These are phyloP conservation scores for Plantago elongata DNA, from an alignment of 257 asterid species.

Conservation along the genomic window DNA sequence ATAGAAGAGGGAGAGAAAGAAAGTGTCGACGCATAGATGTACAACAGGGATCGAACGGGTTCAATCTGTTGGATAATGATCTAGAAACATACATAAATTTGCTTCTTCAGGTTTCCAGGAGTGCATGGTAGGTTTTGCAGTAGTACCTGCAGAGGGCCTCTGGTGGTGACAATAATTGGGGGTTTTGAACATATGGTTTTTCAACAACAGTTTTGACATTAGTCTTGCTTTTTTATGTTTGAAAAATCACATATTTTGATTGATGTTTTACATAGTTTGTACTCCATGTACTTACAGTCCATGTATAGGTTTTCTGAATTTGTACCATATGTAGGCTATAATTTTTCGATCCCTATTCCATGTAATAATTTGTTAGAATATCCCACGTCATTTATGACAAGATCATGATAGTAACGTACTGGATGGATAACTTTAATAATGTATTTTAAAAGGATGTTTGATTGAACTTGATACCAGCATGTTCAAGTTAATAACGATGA, in stretches of 20 bases:
- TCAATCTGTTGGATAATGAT: not conserved
- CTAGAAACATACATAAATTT: not conserved
- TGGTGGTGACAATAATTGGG: constrained; percentile 1
- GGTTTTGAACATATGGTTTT: not conserved
- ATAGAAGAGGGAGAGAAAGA: constrained; percentile 63
- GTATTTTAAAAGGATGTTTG: too few relatives aligned
- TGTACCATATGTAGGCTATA: too few relatives aligned
- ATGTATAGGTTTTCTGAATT: too few relatives aligned
- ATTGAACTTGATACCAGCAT: too few relatives aligned
- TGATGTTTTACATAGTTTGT: not conserved
- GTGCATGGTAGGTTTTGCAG: not conserved
- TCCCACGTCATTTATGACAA: too few relatives aligned
- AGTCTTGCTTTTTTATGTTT: not conserved
- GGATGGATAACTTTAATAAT: too few relatives aligned
- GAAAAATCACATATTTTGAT: not conserved
- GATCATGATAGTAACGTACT: too few relatives aligned
- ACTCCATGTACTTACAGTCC: not conserved
- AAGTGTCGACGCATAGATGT: constrained; percentile 18
- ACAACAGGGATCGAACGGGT: not conserved
- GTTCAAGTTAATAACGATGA: too few relatives aligned
- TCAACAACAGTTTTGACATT: not conserved
- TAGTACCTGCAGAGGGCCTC: too few relatives aligned
- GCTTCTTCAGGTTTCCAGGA: not conserved
- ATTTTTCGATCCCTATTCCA: too few relatives aligned
- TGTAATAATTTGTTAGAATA: too few relatives aligned